Evolutionary conservation across 2,329 filamentous ascomycete genomes (phyloP), one percentile per base, ranked within the genome.

Genomic region (Ophiocordyceps camponoti-floridani): DNA sequence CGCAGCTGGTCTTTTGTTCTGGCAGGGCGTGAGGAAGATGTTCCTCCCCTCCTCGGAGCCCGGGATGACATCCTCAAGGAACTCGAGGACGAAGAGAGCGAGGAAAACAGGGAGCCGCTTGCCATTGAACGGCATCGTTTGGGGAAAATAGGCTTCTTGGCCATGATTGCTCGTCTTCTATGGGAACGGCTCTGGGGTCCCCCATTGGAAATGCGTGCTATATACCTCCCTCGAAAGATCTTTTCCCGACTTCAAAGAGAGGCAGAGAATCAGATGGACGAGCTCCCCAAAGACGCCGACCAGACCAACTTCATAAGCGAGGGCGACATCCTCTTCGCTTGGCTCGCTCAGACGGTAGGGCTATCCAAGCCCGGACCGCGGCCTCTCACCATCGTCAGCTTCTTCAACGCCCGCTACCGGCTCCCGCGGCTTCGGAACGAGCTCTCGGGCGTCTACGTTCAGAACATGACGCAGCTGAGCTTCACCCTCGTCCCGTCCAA

Each of bases 1-100:
- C 50, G 59, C 2, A 62, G 59, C 10, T 75, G 70, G 70, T 60
- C 58, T 1, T 53, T 62, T 1, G 62, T 70, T 1, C 53, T 75
- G 1, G 57, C 60, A 9, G 68, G 67, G 5, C 54, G 58, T 4
- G 64, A 66, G 28, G 53, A 55, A 12, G 58, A 69, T 38, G 60
- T 73, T 0, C 56, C 56, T 10, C 54, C 57, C 6, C 49, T 66
- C 4, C 49, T 54, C 5, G 60, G 56, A 18, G 53, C 59, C 2
- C 50, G 54, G 30, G 4, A 42, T 11, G 44, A 45, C 30, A 12
- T 42, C n/a, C 30, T 37, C 41, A 18, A 45, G 37, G 19, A 41
- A 41, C 19, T 41, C 3, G 40, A 41, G 11, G 40, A 41, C 19
- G 19, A 41, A 14, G 40, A 38, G 35, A 18, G 19, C 26, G 40